Evolutionary conservation across 148 eudicot species (phyloP).

Genomic region (Rhododendron griersonianum): DNA sequence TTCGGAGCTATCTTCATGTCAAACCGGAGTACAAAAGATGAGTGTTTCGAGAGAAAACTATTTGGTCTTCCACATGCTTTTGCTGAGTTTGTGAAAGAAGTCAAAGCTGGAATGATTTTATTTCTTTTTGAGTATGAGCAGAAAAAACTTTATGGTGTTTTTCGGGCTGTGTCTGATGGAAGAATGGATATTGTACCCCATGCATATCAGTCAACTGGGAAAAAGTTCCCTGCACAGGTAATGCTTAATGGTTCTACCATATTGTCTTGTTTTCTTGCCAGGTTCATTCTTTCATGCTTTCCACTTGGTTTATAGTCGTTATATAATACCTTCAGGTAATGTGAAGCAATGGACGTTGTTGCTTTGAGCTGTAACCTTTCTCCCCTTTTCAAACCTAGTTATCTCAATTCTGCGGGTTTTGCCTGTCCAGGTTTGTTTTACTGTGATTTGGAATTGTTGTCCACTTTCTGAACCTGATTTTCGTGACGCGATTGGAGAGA

Average conservation of each 20-base stretch:
- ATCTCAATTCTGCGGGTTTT: background rate
- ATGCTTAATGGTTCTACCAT: background rate
- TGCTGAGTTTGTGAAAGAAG: slow-evolving; percentile 19
- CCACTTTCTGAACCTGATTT: slow-evolving; percentile 25
- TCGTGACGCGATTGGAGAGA: slow-evolving; percentile 25
- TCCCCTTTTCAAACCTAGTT: background rate
- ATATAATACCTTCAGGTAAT: background rate
- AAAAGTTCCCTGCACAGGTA: slow-evolving; percentile 32
- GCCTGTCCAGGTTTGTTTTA: slow-evolving; percentile 23
- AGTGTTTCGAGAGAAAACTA: slow-evolving; percentile 26
- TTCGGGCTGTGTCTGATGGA: slow-evolving; percentile 29
- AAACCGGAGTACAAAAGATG: slow-evolving; percentile 15
- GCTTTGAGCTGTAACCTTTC: background rate
- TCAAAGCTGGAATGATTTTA: slow-evolving; percentile 28
- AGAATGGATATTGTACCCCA: slow-evolving; percentile 18
- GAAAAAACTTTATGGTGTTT: slow-evolving; percentile 31
- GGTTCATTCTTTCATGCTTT: background rate
- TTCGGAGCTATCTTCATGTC: slow-evolving; percentile 36
- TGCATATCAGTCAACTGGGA: slow-evolving; percentile 18
- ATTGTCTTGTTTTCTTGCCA: background rate
- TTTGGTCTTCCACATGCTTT: slow-evolving; percentile 23
- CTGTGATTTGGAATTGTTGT: slow-evolving; percentile 19
- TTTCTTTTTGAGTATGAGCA: slow-evolving; percentile 28
- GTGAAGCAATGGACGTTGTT: background rate
- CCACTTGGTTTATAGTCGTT: background rate